Base-by-base conservation (phyloP, 176 grass and related monocot genomes). In the Carex kokanica region DNA sequence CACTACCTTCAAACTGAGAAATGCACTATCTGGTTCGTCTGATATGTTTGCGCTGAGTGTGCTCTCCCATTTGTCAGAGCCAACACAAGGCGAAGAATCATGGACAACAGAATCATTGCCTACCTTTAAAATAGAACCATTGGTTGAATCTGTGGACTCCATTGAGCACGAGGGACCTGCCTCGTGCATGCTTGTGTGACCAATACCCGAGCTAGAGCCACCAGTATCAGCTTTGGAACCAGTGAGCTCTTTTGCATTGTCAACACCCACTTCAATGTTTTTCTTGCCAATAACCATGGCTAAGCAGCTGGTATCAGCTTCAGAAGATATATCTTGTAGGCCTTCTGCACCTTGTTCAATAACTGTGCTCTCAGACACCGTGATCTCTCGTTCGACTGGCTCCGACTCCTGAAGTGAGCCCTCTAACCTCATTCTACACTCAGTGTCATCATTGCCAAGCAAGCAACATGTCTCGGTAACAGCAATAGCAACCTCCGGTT, bases 241-340 rank as follows among this genome's bases (percentile, higher is more conserved):
- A 71, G 38, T 36, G 34, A 45, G 67, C 67, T 43, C 67, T 13
- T 71, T 45, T 15, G 67, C 67, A 71, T 34, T 71, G 36, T 80
- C 32, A 60, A 21, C 9, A 80, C 8, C 59, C 36, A 36, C 41
- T 59, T 67, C 61, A 51, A 21, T 65, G 80, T 40, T 65, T 52
- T 81, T 54, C 73, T 56, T 56, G 24, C 24, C 47, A 51, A 78
- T 56, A 78, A 8, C 51, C 73, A 55, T n/a, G 55, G 80, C 78
- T 86, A 80, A 61, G 54, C 29, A 81, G 43, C 38, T 40, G 51
- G 51, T 73, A 56, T 54, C 25, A 32, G 51, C 23, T 32, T 34
- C 14, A 2, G 73, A 53, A 56, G 73, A 78, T 78, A 52, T 32
- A 32, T 8, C 34, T 51, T 78, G 47, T n/a, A 2, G 24, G 52